Evolutionary conservation across 2,329 filamentous ascomycete species (phyloP), one percentile per base, ranked within the genome.

Genomic region (Aspergillus glaucus): DNA sequence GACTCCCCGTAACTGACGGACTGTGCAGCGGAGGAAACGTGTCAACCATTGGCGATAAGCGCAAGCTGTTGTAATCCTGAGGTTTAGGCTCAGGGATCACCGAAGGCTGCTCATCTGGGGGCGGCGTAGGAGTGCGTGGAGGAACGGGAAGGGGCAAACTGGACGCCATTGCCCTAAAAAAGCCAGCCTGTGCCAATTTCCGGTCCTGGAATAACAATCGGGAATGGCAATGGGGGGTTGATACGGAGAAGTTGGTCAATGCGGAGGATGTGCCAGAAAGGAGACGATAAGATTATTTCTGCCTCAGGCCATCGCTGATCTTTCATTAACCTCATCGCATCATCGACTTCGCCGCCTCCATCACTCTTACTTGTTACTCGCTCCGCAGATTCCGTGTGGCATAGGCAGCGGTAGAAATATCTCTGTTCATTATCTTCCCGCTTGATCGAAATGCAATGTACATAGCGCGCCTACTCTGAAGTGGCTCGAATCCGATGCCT

Each of bases 41-140:
- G 44, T 69, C 69, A 21, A 63, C 63, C 54, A 74, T 64, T 30
- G 77, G 76, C 36, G 76, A 78, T 46, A 80, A 63, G 10, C 37
- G 37, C 37, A 15, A 40, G 8, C 7, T 21, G 17, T 40, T 40
- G 15, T 40, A 19, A 14, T 40, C 37, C 10, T 40, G 19, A 10
- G 17, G 6, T 19, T 2, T 12, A 21, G 34, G 7, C 17, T 40
- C 37, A 40, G 49, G 50, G 41, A 54, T 53, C 36, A 55, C 51
- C 36, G 52, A 55, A 21, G 56, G 48, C 53, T 65, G 60, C 56
- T 76, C 72, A 55, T 80, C 77, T 60, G 78, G 75, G 54, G 82
- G 82, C 56, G 82, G 83, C 58, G 83, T 84, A 10, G 82, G 82
- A 28, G 83, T 84, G 57, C 80, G 75, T 48, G 83, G 82, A 52